Conservation (phyloP, 2,329 filamentous ascomycete species). For the Aphanoascus verrucosus region DNA sequence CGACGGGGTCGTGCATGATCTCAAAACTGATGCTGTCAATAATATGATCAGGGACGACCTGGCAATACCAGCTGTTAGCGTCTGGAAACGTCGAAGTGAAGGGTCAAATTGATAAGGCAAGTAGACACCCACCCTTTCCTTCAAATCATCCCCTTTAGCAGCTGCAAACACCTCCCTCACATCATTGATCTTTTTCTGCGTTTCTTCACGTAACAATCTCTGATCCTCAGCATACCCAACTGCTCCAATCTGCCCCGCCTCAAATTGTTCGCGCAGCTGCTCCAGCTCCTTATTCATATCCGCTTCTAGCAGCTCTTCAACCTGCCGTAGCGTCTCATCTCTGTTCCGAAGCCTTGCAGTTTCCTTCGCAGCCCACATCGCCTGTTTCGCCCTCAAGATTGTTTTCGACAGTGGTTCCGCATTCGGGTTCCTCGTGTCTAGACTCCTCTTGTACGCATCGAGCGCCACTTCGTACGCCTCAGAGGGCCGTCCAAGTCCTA, state of each 20-base stretch:
- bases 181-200: slow-evolving; percentile 38
- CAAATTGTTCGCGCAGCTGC: slow-evolving; percentile 28
- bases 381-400: slow-evolving; percentile 72
- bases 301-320: slow-evolving; percentile 34
- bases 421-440: slow-evolving; percentile 52
- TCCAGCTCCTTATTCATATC: slow-evolving; percentile 30
- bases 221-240: slow-evolving; percentile 60
- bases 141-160: slow-evolving; percentile 32
- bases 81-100: neutral
- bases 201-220: slow-evolving; percentile 45
- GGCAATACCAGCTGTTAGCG: neutral
- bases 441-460: slow-evolving; percentile 61
- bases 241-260: slow-evolving; percentile 39
- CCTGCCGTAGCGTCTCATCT: slow-evolving; percentile 31
- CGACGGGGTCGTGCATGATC: slow-evolving; percentile 43
- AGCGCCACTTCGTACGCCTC: slow-evolving; percentile 61
- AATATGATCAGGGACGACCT: slow-evolving; percentile 41
- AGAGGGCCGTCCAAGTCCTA: slow-evolving; percentile 60
- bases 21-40: slow-evolving; percentile 42
- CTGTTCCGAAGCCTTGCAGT: slow-evolving; percentile 36
- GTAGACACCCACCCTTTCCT: slow-evolving; percentile 32
- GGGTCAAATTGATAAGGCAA: neutral
- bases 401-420: slow-evolving; percentile 60
- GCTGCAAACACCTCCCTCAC: slow-evolving; percentile 36
- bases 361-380: slow-evolving; percentile 71